Evolutionary conservation across 2,329 filamentous ascomycete genomes (phyloP).

Genomic region (Diaporthe citri): DNA sequence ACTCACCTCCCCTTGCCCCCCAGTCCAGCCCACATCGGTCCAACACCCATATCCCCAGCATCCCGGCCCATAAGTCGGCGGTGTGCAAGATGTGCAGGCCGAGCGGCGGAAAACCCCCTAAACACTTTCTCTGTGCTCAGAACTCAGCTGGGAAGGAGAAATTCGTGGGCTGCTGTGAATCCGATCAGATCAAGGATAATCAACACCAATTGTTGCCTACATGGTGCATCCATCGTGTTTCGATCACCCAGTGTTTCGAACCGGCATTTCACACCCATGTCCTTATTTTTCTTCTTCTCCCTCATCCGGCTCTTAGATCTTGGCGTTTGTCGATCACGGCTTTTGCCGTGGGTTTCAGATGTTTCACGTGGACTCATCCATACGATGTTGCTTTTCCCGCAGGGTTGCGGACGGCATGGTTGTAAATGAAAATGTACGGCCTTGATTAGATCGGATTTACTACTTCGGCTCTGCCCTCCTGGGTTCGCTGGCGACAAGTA

Average conservation of each 20-base stretch:
- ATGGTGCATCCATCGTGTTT: not conserved
- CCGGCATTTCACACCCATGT: not conserved
- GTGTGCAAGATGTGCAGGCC: slow-evolving; percentile 19
- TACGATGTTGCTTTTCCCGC: not conserved
- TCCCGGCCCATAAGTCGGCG: slow-evolving; percentile 24
- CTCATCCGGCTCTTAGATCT: not conserved
- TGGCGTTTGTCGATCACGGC: not conserved
- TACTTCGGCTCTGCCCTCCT: not conserved
- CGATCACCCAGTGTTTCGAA: not conserved
- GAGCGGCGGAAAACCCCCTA: not conserved
- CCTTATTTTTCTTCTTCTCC: too few species aligned
- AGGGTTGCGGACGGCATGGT: not conserved
- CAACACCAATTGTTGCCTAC: not conserved
- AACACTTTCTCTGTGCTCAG: not conserved
- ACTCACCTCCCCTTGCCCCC: not conserved
- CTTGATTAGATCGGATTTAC: not conserved
- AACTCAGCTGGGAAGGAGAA: not conserved
- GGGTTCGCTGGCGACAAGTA: not conserved
- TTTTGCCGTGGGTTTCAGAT: not conserved
- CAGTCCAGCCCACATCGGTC: not conserved
- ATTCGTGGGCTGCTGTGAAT: not conserved
- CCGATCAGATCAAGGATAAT: not conserved
- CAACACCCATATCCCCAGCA: not conserved
- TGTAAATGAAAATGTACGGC: not conserved
- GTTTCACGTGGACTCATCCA: slow-evolving; percentile 2